Conservation (phyloP, 2,329 filamentous ascomycete species). For the Colletotrichum sansevieriae region DNA sequence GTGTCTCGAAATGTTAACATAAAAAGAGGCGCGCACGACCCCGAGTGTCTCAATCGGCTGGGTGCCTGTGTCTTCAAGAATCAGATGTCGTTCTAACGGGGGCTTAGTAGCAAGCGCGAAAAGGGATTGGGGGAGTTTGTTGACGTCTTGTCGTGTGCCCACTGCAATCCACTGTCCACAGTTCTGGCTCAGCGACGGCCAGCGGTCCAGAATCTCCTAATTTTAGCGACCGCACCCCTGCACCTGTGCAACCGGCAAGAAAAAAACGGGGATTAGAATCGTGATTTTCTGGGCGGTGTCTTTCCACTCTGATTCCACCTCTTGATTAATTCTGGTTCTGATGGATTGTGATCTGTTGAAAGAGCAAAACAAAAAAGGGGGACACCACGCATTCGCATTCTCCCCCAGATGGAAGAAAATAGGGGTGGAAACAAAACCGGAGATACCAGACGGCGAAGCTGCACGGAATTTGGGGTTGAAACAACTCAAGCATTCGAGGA, state of each 20-base stretch:
- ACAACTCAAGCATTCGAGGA: constrained; percentile 24
- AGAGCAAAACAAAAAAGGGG: background rate
- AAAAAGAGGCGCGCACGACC: constrained; percentile 26
- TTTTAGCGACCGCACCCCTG: constrained; percentile 37
- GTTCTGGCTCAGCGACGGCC: background rate
- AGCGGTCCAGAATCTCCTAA: constrained; percentile 30
- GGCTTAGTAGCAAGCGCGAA: constrained; percentile 22
- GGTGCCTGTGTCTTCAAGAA: background rate
- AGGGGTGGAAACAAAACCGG: background rate
- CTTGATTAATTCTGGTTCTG: background rate
- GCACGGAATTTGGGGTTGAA: constrained; percentile 23
- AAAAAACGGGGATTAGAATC: too few species aligned
- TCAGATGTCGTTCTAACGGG: constrained; percentile 33
- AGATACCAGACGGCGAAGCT: background rate
- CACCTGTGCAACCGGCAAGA: background rate
- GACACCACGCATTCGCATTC: background rate
- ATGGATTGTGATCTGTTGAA: background rate
- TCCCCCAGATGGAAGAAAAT: background rate
- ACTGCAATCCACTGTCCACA: background rate
- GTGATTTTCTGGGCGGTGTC: too few species aligned
- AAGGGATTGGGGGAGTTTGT: constrained; percentile 27
- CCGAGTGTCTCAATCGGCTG: background rate
- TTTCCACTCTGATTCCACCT: constrained; percentile 28
- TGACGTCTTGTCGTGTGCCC: constrained; percentile 17
- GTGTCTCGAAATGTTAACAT: constrained; percentile 25